phyloP scores from a whole-genome alignment of 352 stramenopile genomes.

The Globisporangium takayamanum region DNA sequence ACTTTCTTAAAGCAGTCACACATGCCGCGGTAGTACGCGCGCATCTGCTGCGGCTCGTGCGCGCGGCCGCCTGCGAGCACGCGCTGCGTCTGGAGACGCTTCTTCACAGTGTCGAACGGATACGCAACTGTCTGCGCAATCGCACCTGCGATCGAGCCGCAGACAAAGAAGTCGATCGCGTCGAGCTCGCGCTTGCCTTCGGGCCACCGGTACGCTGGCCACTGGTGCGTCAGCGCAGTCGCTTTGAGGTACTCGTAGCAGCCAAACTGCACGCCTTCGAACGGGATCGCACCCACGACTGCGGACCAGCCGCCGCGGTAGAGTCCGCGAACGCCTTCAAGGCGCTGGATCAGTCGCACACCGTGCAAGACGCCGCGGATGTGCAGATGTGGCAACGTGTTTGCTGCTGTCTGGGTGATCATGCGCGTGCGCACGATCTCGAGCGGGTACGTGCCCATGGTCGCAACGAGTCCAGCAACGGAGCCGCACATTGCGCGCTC shows the following conservation, averaged over 20 bases:
- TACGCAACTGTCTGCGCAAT: slow-evolving; percentile 81
- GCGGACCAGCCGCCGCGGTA: slow-evolving; percentile 66
- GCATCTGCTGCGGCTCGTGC: not conserved
- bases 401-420: slow-evolving; percentile 46
- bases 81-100: slow-evolving; percentile 63
- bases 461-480: slow-evolving; percentile 40
- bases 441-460: slow-evolving; percentile 70
- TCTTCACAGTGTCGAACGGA: slow-evolving; percentile 83
- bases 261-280: slow-evolving; percentile 78
- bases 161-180: slow-evolving; percentile 71
- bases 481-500: no score
- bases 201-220: slow-evolving; percentile 55
- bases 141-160: slow-evolving; percentile 60
- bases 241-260: slow-evolving; percentile 80
- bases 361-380: slow-evolving; percentile 59
- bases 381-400: slow-evolving; percentile 23
- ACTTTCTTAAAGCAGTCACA: slow-evolving; percentile 69
- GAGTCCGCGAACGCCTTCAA: slow-evolving; percentile 61
- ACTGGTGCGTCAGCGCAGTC: slow-evolving; percentile 34
- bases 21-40: slow-evolving; percentile 59
- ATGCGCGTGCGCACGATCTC: slow-evolving; percentile 80
- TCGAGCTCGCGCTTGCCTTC: slow-evolving; percentile 63
- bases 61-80: no score
- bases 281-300: slow-evolving; percentile 66
- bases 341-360: slow-evolving; percentile 45